Conservation (phyloP, 495 filamentous ascomycete genomes). For the Penicillium robsamsonii region DNA sequence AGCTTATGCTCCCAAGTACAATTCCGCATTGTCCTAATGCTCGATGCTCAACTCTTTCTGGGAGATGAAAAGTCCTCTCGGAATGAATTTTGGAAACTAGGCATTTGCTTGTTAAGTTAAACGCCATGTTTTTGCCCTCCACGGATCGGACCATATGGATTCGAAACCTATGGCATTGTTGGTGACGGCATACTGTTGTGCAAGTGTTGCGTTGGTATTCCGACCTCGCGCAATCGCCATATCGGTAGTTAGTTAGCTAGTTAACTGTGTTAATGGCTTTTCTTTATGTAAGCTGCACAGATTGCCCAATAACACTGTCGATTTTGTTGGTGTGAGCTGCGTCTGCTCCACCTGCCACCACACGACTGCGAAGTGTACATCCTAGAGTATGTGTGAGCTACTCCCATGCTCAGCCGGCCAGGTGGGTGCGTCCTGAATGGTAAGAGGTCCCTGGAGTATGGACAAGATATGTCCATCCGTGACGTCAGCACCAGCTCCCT, state of each 20-base stretch:
- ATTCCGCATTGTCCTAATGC: constrained; percentile 33
- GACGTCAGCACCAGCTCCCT: background rate
- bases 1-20: constrained; percentile 18
- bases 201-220: constrained; percentile 20
- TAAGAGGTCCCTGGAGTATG: too few species aligned
- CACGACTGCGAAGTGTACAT: constrained; percentile 14
- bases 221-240: constrained; percentile 21
- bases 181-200: constrained; percentile 26
- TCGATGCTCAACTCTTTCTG: constrained; percentile 33
- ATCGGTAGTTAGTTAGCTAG: too few species aligned
- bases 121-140: constrained; percentile 34
- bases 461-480: too few species aligned
- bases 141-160: constrained; percentile 45
- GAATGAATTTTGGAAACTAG: constrained; percentile 46
- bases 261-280: too few species aligned
- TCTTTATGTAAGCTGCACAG: constrained; percentile 33
- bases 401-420: background rate
- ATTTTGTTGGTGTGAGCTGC: constrained; percentile 12
- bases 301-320: constrained; percentile 36
- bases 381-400: constrained; percentile 5
- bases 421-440: too few species aligned
- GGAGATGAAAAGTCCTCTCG: constrained; percentile 42
- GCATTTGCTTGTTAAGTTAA: constrained; percentile 50
- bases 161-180: constrained; percentile 37
- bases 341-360: constrained; percentile 9